Conservation (phyloP, 2,329 filamentous ascomycete species). For the Colletotrichum shisoi region DNA sequence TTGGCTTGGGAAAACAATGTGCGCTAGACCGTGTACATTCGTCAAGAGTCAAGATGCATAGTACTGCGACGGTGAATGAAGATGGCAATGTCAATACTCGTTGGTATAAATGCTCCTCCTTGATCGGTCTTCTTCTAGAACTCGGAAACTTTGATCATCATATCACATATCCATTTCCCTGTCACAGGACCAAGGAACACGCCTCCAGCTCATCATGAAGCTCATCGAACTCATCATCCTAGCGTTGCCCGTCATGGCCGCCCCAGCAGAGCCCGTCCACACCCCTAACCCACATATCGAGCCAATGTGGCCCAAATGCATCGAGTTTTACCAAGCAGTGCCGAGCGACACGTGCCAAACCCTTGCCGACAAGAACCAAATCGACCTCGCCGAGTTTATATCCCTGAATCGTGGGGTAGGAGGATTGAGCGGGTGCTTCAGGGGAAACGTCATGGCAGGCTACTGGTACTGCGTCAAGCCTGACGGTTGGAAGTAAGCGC, state of each 20-base stretch:
- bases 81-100: not conserved
- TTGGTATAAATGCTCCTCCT: not conserved
- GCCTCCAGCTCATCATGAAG: conserved; percentile 6
- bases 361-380: conserved; percentile 43
- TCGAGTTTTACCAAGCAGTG: conserved; percentile 23
- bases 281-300: not conserved
- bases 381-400: conserved; percentile 44
- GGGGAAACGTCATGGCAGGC: conserved; percentile 16
- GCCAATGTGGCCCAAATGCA: conserved; percentile 15
- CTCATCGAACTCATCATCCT: not conserved
- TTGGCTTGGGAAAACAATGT: not conserved
- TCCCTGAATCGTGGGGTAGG: conserved; percentile 41
- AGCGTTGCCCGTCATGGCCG: not conserved
- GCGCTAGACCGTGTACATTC: not conserved
- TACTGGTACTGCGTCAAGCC: conserved; percentile 42
- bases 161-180: not conserved
- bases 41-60: not conserved
- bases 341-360: conserved; percentile 35
- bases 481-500: not conserved
- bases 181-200: not conserved
- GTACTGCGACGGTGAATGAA: not conserved
- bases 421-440: conserved; percentile 14
- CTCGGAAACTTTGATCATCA: not conserved
- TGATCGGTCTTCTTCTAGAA: not conserved
- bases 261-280: not conserved